Evolutionary conservation across 495 filamentous ascomycete genomes (phyloP), one percentile per base, ranked within the genome.

Genomic region (Hypoxylon intermedium): DNA sequence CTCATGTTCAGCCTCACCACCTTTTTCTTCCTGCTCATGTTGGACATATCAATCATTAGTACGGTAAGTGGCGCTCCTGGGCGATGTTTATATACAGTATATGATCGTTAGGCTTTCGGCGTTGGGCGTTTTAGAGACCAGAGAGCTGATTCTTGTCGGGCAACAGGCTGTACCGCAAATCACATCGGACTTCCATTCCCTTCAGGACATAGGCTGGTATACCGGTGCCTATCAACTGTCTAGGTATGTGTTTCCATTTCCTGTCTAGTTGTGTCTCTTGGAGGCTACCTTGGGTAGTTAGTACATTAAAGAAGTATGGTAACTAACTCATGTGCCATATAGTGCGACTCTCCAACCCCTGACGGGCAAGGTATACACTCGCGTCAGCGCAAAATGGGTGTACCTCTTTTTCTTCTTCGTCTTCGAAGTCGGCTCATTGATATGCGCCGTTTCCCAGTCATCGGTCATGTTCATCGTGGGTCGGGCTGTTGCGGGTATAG

Each of bases 181-280:
- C 55, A 78, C 78, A 2, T 70, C 62, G 56, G 73, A 80, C 13
- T 79, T 80, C 49, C 65, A 77, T 18, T 74, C 71, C 9, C 63
- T 80, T 11, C 51, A 47, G 6, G 80, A 83, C 37, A 72, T 82
- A 28, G 77, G 80, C 23, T 85, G 82, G 83, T 85, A 85, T 53
- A 77, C 74, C 19, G 68, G 68, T 7, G 68, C 68, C 28, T 71
- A 71, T 34, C 68, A 71, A 31, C 59, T 71, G 37, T 64, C 76
- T 36, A 72, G 67, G 65, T 77, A 74, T 28, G 71, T 57, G 71
- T 55, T 38, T 60, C 66, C 33, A 12, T 41, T 13, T 40, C 9
- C 44, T 11, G 16, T 11, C 9, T 26, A 34, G 1, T 16, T 9
- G 24, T 9, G 13, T 33, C 47, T 13, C 20, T 34, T 26, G 6